Conservation (phyloP, 2,329 filamentous ascomycete species). For the Fusarium floridanum region DNA sequence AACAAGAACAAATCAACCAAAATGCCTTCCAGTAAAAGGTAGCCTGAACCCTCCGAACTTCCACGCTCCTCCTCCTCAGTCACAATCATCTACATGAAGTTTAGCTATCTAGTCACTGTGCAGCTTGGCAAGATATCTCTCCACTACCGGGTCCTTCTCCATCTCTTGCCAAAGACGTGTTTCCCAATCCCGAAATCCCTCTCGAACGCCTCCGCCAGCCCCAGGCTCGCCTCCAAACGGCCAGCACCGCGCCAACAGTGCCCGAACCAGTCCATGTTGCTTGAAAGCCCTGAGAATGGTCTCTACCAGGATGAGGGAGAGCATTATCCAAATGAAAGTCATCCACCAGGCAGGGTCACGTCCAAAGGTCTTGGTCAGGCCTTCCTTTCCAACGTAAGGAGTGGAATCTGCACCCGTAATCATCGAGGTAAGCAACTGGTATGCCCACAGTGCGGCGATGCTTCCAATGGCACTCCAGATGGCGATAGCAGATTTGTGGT, state of each 20-base stretch:
- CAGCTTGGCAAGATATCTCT: neutral
- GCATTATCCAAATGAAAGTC: neutral
- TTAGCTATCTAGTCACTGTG: neutral
- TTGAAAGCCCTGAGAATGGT: neutral
- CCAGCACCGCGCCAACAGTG: neutral
- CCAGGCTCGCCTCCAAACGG: neutral
- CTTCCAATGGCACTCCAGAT: neutral
- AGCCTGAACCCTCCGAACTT: too few relatives aligned
- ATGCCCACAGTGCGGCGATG: neutral
- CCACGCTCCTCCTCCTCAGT: neutral
- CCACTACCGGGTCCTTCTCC: neutral
- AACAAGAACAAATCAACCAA: too few relatives aligned
- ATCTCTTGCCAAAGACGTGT: neutral
- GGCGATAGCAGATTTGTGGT: neutral
- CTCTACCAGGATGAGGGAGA: neutral
- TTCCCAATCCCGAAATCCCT: neutral
- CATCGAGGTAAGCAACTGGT: neutral
- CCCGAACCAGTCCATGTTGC: neutral
- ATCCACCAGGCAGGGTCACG: neutral
- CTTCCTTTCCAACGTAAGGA: neutral
- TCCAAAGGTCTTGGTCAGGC: neutral
- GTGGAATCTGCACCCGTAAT: neutral
- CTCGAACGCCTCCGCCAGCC: neutral
- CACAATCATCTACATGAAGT: neutral
- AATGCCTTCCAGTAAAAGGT: too few relatives aligned